Evolutionary conservation across 768 basidiomycete species (phyloP).

Genomic region (Lanmaoa rubissima): DNA sequence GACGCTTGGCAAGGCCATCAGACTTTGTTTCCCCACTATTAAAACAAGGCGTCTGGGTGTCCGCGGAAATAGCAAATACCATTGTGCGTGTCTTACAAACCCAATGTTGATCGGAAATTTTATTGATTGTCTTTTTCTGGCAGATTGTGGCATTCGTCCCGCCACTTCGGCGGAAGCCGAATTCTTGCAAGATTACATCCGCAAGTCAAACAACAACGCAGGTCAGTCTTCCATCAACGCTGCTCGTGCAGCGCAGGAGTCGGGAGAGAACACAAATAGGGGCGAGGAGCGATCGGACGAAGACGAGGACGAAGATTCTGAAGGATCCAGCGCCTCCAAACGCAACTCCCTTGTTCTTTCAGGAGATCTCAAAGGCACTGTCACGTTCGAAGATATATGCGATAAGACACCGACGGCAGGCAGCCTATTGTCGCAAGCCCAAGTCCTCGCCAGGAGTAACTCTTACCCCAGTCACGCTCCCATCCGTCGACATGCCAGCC

Average conservation of each 20-base stretch:
- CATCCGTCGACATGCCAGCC: constrained; percentile 67
- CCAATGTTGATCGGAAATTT: constrained; percentile 31
- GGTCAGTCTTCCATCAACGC: constrained; percentile 74
- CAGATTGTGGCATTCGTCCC: constrained; percentile 90
- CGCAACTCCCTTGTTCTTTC: constrained; percentile 69
- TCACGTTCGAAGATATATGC: constrained; percentile 63
- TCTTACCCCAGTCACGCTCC: constrained; percentile 67
- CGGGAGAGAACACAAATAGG: constrained; percentile 55
- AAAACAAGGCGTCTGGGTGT: constrained; percentile 92
- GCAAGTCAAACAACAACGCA: constrained; percentile 85
- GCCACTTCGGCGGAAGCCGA: constrained; percentile 90
- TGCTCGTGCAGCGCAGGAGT: constrained; percentile 69
- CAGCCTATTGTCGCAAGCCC: constrained; percentile 72
- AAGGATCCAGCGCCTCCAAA: constrained; percentile 72
- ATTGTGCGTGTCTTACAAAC: constrained; percentile 59
- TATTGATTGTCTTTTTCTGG: constrained; percentile 30
- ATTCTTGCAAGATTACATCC: constrained; percentile 89
- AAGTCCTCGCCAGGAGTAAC: constrained; percentile 57
- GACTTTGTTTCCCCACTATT: constrained; percentile 91
- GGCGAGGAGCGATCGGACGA: constrained; percentile 77
- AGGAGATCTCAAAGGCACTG: constrained; percentile 55
- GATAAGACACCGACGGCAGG: constrained; percentile 88
- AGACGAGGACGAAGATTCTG: constrained; percentile 85
- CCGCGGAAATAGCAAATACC: constrained; percentile 94
- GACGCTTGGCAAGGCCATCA: constrained; percentile 91